Percentiles rank a stretch among this genome's conserved stretches.
These are phyloP conservation scores for Cutaneotrichosporon sp. DNA, from an alignment of 1,284 basidiomycete genomes.

Conservation along the genomic window DNA sequence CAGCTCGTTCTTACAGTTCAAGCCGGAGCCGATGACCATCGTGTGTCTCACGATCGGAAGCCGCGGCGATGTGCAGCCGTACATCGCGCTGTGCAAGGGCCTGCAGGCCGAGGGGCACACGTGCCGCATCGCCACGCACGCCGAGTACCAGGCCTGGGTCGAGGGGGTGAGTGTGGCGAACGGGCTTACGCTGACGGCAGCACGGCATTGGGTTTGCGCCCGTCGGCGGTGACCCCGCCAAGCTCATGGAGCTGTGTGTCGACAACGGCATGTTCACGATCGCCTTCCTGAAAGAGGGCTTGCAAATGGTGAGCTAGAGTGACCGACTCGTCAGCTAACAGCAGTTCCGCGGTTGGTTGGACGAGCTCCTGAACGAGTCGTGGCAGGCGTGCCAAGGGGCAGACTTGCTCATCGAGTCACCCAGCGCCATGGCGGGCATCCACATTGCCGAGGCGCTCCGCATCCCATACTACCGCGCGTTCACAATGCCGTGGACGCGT, in stretches of 20 bases:
- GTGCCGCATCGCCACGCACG: constrained; percentile 62
- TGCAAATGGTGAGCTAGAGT: constrained; percentile 68
- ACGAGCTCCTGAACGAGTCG: constrained; percentile 67
- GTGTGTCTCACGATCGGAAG: constrained; percentile 88
- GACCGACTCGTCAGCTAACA: constrained; percentile 7
- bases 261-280: constrained; percentile 97
- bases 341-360: constrained; percentile 77
- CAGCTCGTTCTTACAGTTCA: constrained; percentile 92
- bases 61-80: constrained; percentile 58
- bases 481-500: constrained; percentile 68
- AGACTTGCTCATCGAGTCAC: constrained; percentile 66
- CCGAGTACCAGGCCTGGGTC: constrained; percentile 64
- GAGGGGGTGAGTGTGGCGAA: constrained; percentile 61
- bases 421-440: constrained; percentile 75
- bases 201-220: constrained; percentile 90
- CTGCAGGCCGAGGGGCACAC: constrained; percentile 61
- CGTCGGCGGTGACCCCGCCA: constrained; percentile 80
- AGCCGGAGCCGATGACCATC: constrained; percentile 80
- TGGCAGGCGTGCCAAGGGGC: constrained; percentile 72
- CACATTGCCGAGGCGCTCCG: constrained; percentile 78
- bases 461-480: constrained; percentile 67
- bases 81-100: constrained; percentile 63
- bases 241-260: constrained; percentile 68
- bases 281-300: constrained; percentile 84
- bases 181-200: constrained; percentile 54